These are phyloP conservation scores for Oxytropis ochrocephala DNA, from an alignment of 306 rosid species.

Conservation along the genomic window DNA sequence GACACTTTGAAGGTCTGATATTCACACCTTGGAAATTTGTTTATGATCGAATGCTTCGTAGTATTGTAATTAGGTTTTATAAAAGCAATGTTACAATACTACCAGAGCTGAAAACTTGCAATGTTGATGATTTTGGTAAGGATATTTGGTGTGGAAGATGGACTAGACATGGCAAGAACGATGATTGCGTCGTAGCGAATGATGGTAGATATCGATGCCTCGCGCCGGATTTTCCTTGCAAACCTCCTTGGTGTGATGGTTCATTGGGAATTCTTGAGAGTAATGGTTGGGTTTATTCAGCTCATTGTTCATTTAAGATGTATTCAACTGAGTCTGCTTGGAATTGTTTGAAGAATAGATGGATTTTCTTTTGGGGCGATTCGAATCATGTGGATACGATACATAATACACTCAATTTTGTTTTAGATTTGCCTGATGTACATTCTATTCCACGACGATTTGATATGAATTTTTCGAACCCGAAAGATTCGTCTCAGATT, in stretches of 20 bases:
- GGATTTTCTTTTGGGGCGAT: no score
- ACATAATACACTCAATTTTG: conserved; percentile 72
- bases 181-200: conserved; percentile 46
- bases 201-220: conserved; percentile 83
- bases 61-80: conserved; percentile 44
- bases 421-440: conserved; percentile 67
- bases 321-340: conserved; percentile 75
- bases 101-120: conserved; percentile 51
- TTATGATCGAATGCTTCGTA: conserved; percentile 48
- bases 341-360: conserved; percentile 68
- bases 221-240: conserved; percentile 61
- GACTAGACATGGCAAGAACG: conserved; percentile 85
- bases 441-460: conserved; percentile 73
- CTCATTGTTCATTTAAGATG: conserved; percentile 77
- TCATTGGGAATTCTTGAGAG: conserved; percentile 81
- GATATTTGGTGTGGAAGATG: conserved; percentile 91
- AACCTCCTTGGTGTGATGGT: conserved; percentile 83
- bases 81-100: conserved; percentile 43
- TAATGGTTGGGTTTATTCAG: conserved; percentile 96
- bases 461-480: conserved; percentile 78
- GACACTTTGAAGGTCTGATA: conserved; percentile 82
- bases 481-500: conserved; percentile 55
- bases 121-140: conserved; percentile 54
- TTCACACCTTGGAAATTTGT: conserved; percentile 63
- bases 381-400: conserved; percentile 94